Evolutionary conservation across 2,329 filamentous ascomycete species (phyloP).

Genomic region (Botryotinia convoluta): DNA sequence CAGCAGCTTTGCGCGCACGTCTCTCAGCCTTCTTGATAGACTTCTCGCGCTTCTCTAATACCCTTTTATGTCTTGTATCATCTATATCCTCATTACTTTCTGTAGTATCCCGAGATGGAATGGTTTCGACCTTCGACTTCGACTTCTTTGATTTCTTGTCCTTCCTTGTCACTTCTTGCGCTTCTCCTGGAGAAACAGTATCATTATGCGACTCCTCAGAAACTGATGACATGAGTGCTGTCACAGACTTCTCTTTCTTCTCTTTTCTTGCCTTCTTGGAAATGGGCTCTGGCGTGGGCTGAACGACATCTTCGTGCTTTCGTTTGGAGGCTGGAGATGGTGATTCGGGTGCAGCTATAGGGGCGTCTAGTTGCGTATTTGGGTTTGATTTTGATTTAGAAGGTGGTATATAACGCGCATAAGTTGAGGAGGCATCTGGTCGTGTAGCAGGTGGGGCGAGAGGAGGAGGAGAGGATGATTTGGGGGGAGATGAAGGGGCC

Average conservation of each 20-base stretch:
- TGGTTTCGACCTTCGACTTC: slow-evolving; percentile 3
- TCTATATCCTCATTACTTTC: slow-evolving; percentile 18
- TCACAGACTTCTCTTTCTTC: slow-evolving; percentile 22
- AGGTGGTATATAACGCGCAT: slow-evolving; percentile 37
- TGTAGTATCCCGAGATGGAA: background rate
- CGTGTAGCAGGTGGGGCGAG: slow-evolving; percentile 26
- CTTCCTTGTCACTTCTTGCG: slow-evolving; percentile 11
- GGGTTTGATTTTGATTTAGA: slow-evolving; percentile 24
- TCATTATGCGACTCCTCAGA: background rate
- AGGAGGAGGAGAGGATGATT: slow-evolving; percentile 13
- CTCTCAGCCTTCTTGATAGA: slow-evolving; percentile 51
- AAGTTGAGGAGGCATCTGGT: slow-evolving; percentile 35
- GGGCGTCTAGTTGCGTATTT: background rate
- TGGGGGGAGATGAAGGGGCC: background rate
- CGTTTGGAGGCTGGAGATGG: slow-evolving; percentile 13
- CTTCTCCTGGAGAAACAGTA: background rate
- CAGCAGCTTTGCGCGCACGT: slow-evolving; percentile 39
- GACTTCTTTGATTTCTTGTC: slow-evolving; percentile 11
- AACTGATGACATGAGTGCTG: too few species aligned
- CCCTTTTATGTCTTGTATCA: slow-evolving; percentile 40
- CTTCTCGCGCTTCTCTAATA: slow-evolving; percentile 56
- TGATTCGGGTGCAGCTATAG: background rate
- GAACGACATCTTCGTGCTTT: slow-evolving; percentile 3
- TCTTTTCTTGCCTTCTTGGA: slow-evolving; percentile 20
- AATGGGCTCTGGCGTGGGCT: background rate